Percentiles rank a stretch among this genome's conserved stretches.
phyloP scores from a whole-genome alignment of 2,329 filamentous ascomycete genomes.

The Dactylellina drechsleri region DNA sequence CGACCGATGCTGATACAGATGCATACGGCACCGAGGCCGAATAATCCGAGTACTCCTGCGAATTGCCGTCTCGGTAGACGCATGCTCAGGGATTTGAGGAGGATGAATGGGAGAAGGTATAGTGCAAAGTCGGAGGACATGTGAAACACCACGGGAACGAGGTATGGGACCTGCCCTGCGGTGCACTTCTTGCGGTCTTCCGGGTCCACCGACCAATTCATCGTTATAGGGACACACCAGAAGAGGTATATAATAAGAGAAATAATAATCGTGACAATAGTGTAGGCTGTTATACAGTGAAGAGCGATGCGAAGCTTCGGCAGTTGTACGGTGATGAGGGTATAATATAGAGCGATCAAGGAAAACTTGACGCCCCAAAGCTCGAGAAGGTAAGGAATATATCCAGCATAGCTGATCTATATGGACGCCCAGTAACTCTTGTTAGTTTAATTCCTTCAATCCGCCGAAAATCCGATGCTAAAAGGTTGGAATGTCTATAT shows the following conservation, averaged over 20 bases:
- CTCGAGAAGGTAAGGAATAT: constrained; percentile 40
- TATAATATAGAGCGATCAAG: constrained; percentile 43
- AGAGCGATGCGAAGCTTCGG: constrained; percentile 29
- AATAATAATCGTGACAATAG: constrained; percentile 27
- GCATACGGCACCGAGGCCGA: constrained; percentile 33
- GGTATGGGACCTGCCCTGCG: constrained; percentile 12
- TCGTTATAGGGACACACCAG: constrained; percentile 41
- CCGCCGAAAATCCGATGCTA: not conserved
- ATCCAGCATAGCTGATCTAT: constrained; percentile 34
- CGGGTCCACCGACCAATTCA: constrained; percentile 18
- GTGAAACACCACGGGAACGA: constrained; percentile 39
- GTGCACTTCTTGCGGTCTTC: constrained; percentile 9
- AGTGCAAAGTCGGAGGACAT: constrained; percentile 50
- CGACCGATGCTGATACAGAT: constrained; percentile 44
- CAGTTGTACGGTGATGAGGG: constrained; percentile 23
- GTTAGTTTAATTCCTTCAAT: not conserved
- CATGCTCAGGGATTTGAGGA: constrained; percentile 34
- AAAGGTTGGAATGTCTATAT: not conserved
- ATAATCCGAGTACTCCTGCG: constrained; percentile 18
- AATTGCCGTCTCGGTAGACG: constrained; percentile 23
- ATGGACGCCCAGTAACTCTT: no score
- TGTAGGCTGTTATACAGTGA: constrained; percentile 39
- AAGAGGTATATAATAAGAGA: constrained; percentile 37
- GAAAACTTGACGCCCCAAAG: constrained; percentile 52
- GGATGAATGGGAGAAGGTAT: constrained; percentile 32